Evolutionary conservation across 192 early-diverging fungal species (phyloP).

Genomic region (Coemansia sp.): DNA sequence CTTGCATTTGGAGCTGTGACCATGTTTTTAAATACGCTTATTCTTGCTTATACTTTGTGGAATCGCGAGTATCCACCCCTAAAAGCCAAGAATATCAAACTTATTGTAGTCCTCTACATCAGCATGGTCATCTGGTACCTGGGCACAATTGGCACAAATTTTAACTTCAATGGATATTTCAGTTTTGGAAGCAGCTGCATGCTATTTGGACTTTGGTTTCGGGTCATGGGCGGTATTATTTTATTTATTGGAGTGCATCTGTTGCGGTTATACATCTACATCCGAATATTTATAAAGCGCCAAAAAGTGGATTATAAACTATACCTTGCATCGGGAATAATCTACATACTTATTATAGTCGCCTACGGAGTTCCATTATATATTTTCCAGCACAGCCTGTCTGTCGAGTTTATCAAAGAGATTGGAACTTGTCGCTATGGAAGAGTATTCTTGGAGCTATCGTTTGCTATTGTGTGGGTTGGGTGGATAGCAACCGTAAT

Average conservation of each 20-base stretch:
- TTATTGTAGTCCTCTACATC: conserved; percentile 28
- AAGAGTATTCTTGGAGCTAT: conserved; percentile 18
- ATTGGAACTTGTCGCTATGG: conserved; percentile 28
- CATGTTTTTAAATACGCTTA: conserved; percentile 29
- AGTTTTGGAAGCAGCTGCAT: conserved; percentile 22
- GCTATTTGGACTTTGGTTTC: conserved; percentile 37
- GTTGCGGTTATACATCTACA: conserved; percentile 16
- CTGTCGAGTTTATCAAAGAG: conserved; percentile 6
- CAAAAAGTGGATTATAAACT: conserved; percentile 13
- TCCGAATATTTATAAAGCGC: conserved; percentile 28
- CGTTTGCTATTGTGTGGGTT: conserved; percentile 41
- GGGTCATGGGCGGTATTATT: conserved; percentile 33
- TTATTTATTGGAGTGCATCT: conserved; percentile 12
- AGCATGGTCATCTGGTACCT: conserved; percentile 42
- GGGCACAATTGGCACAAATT: conserved; percentile 39
- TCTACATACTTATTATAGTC: conserved; percentile 8
- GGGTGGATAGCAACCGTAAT: conserved; percentile 22
- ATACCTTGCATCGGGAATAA: neutral
- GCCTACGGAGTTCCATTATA: conserved; percentile 30
- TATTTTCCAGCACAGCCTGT: conserved; percentile 15
- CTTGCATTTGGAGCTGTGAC: conserved; percentile 16
- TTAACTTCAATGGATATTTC: conserved; percentile 16
- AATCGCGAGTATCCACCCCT: conserved; percentile 37
- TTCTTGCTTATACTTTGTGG: conserved; percentile 27
- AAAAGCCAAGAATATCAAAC: conserved; percentile 39